phyloP scores from a whole-genome alignment of 495 filamentous ascomycete species.

The Penicillium pulvis region DNA sequence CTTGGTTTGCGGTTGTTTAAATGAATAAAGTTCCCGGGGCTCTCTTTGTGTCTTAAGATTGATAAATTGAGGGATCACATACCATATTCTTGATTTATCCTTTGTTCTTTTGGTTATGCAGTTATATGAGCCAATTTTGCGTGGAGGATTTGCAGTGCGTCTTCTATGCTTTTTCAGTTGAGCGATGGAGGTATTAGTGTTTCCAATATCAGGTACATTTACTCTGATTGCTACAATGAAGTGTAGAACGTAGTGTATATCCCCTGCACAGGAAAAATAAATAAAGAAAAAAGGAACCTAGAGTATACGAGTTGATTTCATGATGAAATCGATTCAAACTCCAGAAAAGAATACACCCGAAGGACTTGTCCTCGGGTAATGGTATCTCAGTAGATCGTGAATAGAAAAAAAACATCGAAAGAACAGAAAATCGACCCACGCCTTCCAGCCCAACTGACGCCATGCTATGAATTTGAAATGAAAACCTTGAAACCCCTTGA shows the following conservation, averaged over 20 bases:
- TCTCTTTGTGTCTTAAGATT: slow-evolving; percentile 1
- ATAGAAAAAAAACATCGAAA: neutral
- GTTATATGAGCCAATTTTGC: slow-evolving; percentile 6
- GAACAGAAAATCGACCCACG: neutral
- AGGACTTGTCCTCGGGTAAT: neutral
- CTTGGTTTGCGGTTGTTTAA: slow-evolving; percentile 68
- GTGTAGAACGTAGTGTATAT: neutral
- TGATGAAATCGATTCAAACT: neutral
- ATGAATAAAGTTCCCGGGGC: neutral
- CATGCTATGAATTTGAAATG: slow-evolving; percentile 18
- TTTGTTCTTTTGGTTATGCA: slow-evolving; percentile 8
- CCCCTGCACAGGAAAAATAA: too few relatives aligned
- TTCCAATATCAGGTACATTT: neutral
- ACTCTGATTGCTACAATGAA: neutral
- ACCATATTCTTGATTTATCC: slow-evolving; percentile 6
- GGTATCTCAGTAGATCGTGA: neutral
- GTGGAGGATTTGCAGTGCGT: slow-evolving; percentile 8
- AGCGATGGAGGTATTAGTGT: slow-evolving; percentile 8
- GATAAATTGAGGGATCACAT: neutral
- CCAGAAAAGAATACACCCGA: neutral
- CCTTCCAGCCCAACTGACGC: slow-evolving; percentile 10
- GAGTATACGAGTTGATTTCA: neutral
- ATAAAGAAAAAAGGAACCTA: too few relatives aligned
- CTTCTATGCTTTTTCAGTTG: slow-evolving; percentile 3
- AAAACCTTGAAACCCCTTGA: neutral